Base-by-base conservation (phyloP, 768 basidiomycete species). In the Naematelia aurantialba region DNA sequence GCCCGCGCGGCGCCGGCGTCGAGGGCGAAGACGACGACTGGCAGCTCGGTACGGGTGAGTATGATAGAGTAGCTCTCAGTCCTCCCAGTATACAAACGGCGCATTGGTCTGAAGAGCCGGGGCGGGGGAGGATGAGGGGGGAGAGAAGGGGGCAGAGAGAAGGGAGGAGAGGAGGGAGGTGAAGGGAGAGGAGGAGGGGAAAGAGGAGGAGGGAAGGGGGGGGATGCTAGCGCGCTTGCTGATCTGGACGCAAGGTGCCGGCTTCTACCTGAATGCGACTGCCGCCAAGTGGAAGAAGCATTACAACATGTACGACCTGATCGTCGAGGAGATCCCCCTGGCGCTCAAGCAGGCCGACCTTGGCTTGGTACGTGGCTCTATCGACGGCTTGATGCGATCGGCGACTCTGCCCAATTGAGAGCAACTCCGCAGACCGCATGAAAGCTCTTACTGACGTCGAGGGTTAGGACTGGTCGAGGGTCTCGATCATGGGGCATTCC, bases 201-300 rank as follows among this genome's bases (percentile, higher is more conserved):
- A 19, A 19, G 3, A 44, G 42, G n/a, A n/a, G 42, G 42, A 44
- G 42, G 42, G 42, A 44, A 1, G 3, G 42, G 21, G 42, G 42
- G 42, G 21, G 2, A 19, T 44, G 42, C 21, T 1, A 19, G 42
- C 42, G 42, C 42, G 1, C 21, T 52, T 22, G 39, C 39, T 42
- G n/a, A 11, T 11, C 39, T 11, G 39, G 39, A 42, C 31, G 25
- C n/a, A n/a, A 48, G 91, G 91, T 46, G 96, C 96, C 46, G 94
- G 96, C 31, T 99, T 98, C 80, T 98, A 99, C 78, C 76, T 99
- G 66, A 86, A 96, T 73, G 94, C 94, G 2, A 96, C 91, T 1
- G 82, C 84, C 10, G 74, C 76, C 11, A 69, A 73, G 45, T 81
- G 70, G 67, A 67, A 62, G 52, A 79, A 78, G 68, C 61, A 79